Conservation (phyloP, 495 filamentous ascomycete genomes). For the Bombardia bombarda region DNA sequence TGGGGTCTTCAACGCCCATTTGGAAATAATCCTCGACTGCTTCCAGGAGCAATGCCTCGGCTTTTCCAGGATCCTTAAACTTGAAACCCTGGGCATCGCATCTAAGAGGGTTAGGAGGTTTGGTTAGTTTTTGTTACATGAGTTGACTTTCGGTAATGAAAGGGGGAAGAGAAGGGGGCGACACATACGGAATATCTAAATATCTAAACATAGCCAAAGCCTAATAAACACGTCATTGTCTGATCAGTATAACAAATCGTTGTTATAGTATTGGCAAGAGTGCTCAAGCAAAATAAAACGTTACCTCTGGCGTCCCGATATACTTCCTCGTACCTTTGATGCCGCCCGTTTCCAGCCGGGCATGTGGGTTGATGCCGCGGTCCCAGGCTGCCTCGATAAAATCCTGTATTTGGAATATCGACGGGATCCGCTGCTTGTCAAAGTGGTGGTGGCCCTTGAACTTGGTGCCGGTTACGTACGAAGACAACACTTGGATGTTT, state of each 20-base stretch:
- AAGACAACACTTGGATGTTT: conserved; percentile 91
- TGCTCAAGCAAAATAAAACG: no score
- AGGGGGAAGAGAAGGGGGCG: not conserved
- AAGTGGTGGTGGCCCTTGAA: conserved; percentile 54
- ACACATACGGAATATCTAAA: conserved; percentile 56
- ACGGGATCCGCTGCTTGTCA: conserved; percentile 53
- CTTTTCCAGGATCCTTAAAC: conserved; percentile 18
- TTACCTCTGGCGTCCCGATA: conserved; percentile 91
- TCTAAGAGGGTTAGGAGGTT: conserved; percentile 8
- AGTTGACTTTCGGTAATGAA: not conserved
- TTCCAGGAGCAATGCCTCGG: conserved; percentile 45
- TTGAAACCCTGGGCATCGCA: conserved; percentile 33
- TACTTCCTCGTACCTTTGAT: conserved; percentile 86
- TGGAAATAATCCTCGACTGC: conserved; percentile 71
- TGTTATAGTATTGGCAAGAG: no score
- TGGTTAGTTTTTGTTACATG: not conserved
- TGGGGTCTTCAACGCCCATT: conserved; percentile 28
- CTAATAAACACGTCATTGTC: conserved; percentile 28
- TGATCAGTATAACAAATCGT: no score
- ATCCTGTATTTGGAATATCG: conserved; percentile 79
- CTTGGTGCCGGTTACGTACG: conserved; percentile 58
- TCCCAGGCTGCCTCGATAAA: conserved; percentile 90
- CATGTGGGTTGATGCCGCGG: conserved; percentile 65
- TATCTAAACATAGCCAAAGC: conserved; percentile 72
- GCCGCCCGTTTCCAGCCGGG: conserved; percentile 76